Base-by-base conservation (phyloP, 306 rosid genomes). In the Quercus parvula region DNA sequence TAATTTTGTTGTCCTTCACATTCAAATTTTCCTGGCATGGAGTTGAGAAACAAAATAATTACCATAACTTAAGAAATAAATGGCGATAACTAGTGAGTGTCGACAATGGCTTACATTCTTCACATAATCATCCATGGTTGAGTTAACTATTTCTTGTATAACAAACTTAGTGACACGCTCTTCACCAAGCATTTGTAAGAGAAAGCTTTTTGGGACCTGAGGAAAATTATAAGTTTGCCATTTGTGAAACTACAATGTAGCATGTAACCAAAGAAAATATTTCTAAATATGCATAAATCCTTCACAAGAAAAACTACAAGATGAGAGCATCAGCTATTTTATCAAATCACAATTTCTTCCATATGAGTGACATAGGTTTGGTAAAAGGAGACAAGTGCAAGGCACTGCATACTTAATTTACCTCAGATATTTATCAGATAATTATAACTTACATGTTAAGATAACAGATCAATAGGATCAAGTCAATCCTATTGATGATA, bases 201-300 rank as follows among this genome's bases (percentile, higher is more conserved):
- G 93, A 13, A 84, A 94, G 87, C 84, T 77, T 68, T 83, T 87
- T 5, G 98, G 97, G 35, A 94, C 92, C 98, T 94, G 85, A 76
- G 54, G 54, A 12, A 49, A 49, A 10, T 49, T 49, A 12, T 49
- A 82, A 82, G 55, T 75, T 27, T 56, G 12, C 46, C 74, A 24
- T 77, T 66, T 58, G 80, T 79, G 31, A 49, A 12, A 13, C 69
- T 12, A 28, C 9, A 9, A 30, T 57, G 11, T 1, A 20, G 25
- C 5, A 19, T 17, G 10, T 17, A 19, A 4, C 30, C 14, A 71
- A 41, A 35, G 14, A 22, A 35, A 52, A 24, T 20, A 27, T 19
- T 27, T 44, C 51, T 13, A 49, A 12, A 49, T 12, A 0, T 12
- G 52, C 55, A 80, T 28, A 25, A 5, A 19, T 20, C 38, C 35